Conservation (phyloP, 768 basidiomycete species). For the Lactarius pseudohatsudake region DNA sequence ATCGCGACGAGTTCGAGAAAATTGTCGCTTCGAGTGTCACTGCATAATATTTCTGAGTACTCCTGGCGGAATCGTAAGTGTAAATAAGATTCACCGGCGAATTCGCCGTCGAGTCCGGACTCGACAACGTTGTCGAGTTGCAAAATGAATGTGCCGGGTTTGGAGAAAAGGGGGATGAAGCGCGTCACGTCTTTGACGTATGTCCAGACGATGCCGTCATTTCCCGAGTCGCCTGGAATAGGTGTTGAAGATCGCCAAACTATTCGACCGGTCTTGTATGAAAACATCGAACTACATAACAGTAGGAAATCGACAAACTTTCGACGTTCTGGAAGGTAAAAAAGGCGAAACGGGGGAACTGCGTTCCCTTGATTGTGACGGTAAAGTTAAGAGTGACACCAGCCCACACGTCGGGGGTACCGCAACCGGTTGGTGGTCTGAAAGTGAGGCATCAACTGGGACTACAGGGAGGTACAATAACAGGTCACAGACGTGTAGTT, state of each 20-base stretch:
- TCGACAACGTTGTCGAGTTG: conserved; percentile 71
- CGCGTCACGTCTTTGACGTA: too few species aligned
- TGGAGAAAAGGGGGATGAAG: too few species aligned
- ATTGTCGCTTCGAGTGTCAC: conserved; percentile 70
- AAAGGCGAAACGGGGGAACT: conserved; percentile 68
- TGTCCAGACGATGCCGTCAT: too few species aligned
- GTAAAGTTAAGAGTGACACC: conserved; percentile 76
- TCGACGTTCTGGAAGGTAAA: conserved; percentile 29
- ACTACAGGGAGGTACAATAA: neutral
- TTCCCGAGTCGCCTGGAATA: too few species aligned
- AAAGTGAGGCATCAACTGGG: neutral
- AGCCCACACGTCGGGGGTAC: conserved; percentile 68
- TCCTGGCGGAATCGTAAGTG: accelerated
- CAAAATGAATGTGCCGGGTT: conserved; percentile 54
- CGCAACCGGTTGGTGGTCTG: conserved; percentile 74
- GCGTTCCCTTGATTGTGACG: conserved; percentile 74
- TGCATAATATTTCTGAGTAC: conserved; percentile 32
- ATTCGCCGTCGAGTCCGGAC: conserved; percentile 58
- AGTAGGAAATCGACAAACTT: too few species aligned
- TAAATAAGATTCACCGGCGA: conserved; percentile 51
- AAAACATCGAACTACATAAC: neutral
- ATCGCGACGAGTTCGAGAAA: conserved; percentile 53
- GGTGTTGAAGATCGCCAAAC: conserved; percentile 80
- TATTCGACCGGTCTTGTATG: conserved; percentile 31
- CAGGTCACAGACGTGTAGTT: conserved; percentile 52